phyloP scores from a whole-genome alignment of 140 eudicot genomes.

The Oenanthe javanica region DNA sequence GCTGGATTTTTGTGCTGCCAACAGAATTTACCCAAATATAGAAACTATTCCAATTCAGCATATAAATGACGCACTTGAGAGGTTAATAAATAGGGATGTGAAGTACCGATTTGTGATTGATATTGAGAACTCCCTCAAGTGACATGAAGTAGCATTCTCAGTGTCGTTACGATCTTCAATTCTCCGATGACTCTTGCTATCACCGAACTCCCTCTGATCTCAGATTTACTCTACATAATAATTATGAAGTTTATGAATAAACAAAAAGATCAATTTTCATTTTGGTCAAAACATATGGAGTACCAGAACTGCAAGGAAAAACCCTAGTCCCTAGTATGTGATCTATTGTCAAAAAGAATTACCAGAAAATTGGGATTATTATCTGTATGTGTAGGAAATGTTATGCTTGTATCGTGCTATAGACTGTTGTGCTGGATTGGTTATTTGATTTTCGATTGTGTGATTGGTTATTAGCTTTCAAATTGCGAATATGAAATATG shows the following conservation, averaged over 20 bases:
- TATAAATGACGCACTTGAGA: slow-evolving; percentile 81
- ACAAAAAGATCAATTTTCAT: neutral
- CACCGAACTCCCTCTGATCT: neutral
- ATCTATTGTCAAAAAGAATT: too few relatives aligned
- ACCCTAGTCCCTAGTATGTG: neutral
- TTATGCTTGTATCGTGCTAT: too few relatives aligned
- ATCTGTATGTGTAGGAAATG: too few relatives aligned
- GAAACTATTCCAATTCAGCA: slow-evolving; percentile 66
- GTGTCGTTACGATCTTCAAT: neutral
- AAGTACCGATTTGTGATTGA: slow-evolving; percentile 62
- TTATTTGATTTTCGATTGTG: too few relatives aligned
- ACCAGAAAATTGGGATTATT: too few relatives aligned
- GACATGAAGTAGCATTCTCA: neutral
- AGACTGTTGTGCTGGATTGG: too few relatives aligned
- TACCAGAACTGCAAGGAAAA: neutral
- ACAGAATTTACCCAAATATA: slow-evolving; percentile 56
- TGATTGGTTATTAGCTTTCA: too few relatives aligned
- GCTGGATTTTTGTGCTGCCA: slow-evolving; percentile 76
- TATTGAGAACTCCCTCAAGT: slow-evolving; percentile 44
- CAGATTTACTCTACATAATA: neutral
- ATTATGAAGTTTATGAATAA: neutral
- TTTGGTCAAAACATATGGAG: neutral
- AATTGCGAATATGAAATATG: too few relatives aligned
- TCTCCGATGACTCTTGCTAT: neutral
- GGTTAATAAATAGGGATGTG: slow-evolving; percentile 64